Conservation (phyloP, 140 eudicot genomes). For the Stevia rebaudiana region DNA sequence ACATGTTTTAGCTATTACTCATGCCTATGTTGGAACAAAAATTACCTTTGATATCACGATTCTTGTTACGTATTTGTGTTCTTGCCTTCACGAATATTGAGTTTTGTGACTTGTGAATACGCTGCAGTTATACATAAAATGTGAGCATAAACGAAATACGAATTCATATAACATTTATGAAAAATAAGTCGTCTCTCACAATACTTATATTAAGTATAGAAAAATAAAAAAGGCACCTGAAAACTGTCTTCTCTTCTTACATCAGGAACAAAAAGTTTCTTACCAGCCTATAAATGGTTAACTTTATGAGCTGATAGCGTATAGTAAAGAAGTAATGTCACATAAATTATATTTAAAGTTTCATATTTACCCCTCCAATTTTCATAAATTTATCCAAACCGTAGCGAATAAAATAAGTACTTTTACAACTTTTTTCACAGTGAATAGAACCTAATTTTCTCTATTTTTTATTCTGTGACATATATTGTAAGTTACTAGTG, state of each 20-base stretch:
- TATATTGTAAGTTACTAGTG: background rate
- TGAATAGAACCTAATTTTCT: background rate
- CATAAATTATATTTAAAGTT: background rate
- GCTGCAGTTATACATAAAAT: slow-evolving; percentile 30
- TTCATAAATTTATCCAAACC: too few species aligned
- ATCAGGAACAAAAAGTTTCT: slow-evolving; percentile 45
- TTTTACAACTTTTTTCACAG: background rate
- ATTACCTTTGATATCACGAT: slow-evolving; percentile 38
- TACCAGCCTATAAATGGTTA: slow-evolving; percentile 22
- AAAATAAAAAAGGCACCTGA: slow-evolving; percentile 20
- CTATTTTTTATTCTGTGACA: background rate
- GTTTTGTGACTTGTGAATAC: slow-evolving; percentile 37
- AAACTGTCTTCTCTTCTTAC: slow-evolving; percentile 27
- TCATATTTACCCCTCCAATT: background rate
- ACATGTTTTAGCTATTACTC: background rate
- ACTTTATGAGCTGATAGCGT: background rate
- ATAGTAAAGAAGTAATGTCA: background rate
- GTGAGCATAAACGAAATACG: slow-evolving; percentile 15
- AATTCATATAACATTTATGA: background rate
- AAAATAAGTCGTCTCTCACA: background rate
- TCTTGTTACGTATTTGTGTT: slow-evolving; percentile 34
- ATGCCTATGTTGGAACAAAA: background rate
- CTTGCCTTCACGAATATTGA: slow-evolving; percentile 36
- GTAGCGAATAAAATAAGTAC: background rate
- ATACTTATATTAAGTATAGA: background rate